Percentiles rank a stretch among this genome's conserved stretches.
These are phyloP conservation scores for Canavalia gladiata DNA, from an alignment of 306 rosid genomes.

Conservation along the genomic window DNA sequence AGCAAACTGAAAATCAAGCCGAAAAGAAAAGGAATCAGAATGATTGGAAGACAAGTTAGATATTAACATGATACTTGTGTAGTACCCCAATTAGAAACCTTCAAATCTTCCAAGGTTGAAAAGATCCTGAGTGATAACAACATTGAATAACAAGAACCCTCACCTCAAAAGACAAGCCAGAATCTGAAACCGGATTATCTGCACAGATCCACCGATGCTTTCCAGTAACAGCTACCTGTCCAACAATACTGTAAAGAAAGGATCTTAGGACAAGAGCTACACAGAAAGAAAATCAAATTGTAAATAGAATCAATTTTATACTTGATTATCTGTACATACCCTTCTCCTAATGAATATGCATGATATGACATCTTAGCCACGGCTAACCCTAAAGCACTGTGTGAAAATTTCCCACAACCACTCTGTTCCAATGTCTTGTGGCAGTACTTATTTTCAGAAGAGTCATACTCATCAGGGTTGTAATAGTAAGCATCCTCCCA, in stretches of 20 bases:
- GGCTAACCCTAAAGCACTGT: conserved; percentile 80
- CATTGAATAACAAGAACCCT: conserved; percentile 44
- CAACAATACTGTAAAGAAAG: conserved; percentile 76
- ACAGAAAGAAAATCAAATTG: conserved; percentile 32
- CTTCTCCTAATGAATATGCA: conserved; percentile 93
- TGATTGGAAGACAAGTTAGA: conserved; percentile 17
- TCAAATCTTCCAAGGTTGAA: conserved; percentile 33
- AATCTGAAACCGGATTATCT: conserved; percentile 65
- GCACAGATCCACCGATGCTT: conserved; percentile 89
- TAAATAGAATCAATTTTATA: conserved; percentile 3
- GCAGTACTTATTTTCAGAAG: conserved; percentile 58
- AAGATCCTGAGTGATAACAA: conserved; percentile 26
- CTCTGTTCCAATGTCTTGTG: conserved; percentile 63
- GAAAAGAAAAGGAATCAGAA: conserved; percentile 44
- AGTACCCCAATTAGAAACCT: conserved; percentile 13
- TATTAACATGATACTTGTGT: conserved; percentile 6
- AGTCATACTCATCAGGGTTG: conserved; percentile 61
- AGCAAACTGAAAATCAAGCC: conserved; percentile 62
- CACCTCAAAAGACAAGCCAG: conserved; percentile 78
- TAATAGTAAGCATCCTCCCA: conserved; percentile 95
- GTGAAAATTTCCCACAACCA: conserved; percentile 62
- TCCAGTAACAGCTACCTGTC: conserved; percentile 92
- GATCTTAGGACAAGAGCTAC: conserved; percentile 22
- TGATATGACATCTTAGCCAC: conserved; percentile 92
- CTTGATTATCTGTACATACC: conserved; percentile 64